Conservation (phyloP, 2,329 filamentous ascomycete genomes). For the Cryphonectria radicalis region DNA sequence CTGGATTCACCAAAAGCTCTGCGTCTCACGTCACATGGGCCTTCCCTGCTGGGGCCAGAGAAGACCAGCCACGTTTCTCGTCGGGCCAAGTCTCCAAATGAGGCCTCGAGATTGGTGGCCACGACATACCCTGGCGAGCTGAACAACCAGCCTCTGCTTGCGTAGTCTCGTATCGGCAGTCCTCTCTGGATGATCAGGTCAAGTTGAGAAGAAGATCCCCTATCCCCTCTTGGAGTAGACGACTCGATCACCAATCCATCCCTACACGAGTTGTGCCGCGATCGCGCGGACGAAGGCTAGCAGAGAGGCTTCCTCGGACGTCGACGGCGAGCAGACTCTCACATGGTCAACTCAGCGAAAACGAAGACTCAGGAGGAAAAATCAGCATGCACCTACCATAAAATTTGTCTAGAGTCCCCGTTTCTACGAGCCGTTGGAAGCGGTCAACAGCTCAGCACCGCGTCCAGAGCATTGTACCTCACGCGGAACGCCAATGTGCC, state of each 20-base stretch:
- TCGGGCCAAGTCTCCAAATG: conserved; percentile 18
- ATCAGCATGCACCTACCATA: neutral
- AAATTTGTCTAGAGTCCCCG: neutral
- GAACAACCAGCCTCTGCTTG: neutral
- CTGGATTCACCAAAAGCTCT: conserved; percentile 10
- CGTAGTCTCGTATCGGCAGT: conserved; percentile 12
- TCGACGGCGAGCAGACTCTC: neutral
- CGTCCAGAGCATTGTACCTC: neutral
- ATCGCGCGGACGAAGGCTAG: neutral
- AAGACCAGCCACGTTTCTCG: conserved; percentile 19
- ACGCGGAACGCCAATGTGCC: neutral
- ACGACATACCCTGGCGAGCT: conserved; percentile 17
- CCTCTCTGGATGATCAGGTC: conserved; percentile 9
- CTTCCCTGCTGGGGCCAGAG: conserved; percentile 7
- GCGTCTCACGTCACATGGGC: neutral
- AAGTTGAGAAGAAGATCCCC: neutral
- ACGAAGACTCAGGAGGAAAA: neutral
- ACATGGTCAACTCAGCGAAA: neutral
- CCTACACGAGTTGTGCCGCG: neutral
- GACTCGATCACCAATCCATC: neutral
- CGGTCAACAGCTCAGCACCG: neutral
- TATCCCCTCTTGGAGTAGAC: neutral
- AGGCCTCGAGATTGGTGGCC: conserved; percentile 18
- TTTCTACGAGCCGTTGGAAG: neutral
- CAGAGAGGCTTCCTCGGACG: neutral